Evolutionary conservation across 768 basidiomycete species (phyloP).

Genomic region (Scleroderma bovista): DNA sequence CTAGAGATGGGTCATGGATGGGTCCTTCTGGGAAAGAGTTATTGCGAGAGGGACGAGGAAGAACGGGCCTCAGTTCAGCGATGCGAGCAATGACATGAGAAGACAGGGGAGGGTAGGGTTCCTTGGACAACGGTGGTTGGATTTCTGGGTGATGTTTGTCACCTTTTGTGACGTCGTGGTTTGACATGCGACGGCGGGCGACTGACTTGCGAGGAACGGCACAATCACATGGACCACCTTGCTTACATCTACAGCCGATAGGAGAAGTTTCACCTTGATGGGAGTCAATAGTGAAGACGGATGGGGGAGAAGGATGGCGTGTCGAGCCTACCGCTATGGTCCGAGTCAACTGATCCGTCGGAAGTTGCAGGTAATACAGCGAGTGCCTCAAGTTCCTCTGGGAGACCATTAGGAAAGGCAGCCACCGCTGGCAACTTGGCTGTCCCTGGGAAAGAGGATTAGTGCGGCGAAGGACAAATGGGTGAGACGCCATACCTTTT

Average conservation of each 20-base stretch:
- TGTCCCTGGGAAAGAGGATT: slow-evolving; percentile 42
- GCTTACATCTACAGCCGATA: slow-evolving; percentile 43
- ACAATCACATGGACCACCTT: slow-evolving; percentile 51
- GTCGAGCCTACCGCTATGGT: slow-evolving; percentile 60
- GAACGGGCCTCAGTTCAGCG: slow-evolving; percentile 62
- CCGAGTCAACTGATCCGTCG: slow-evolving; percentile 55
- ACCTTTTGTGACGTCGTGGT: slow-evolving; percentile 24
- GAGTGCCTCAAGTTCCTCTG: slow-evolving; percentile 58
- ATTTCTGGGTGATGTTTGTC: slow-evolving; percentile 21
- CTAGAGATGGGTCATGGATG: slow-evolving; percentile 45
- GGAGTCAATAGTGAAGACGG: slow-evolving; percentile 40
- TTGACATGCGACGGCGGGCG: slow-evolving; percentile 30
- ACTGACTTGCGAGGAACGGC: slow-evolving; percentile 45
- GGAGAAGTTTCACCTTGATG: slow-evolving; percentile 40
- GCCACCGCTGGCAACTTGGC: slow-evolving; percentile 62
- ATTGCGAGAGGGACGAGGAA: slow-evolving; percentile 49
- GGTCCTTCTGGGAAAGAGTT: slow-evolving; percentile 26
- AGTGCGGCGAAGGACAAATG: slow-evolving; percentile 20
- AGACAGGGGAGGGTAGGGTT: slow-evolving; percentile 26
- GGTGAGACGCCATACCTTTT: slow-evolving; percentile 52
- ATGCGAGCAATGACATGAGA: slow-evolving; percentile 55
- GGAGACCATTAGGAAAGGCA: slow-evolving; percentile 77
- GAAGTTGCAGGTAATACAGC: slow-evolving; percentile 30
- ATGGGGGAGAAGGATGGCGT: slow-evolving; percentile 36
- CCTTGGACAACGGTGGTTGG: slow-evolving; percentile 1